Base-by-base conservation (phyloP, 169 alveolate genomes). In the Theileria luwenshuni region DNA sequence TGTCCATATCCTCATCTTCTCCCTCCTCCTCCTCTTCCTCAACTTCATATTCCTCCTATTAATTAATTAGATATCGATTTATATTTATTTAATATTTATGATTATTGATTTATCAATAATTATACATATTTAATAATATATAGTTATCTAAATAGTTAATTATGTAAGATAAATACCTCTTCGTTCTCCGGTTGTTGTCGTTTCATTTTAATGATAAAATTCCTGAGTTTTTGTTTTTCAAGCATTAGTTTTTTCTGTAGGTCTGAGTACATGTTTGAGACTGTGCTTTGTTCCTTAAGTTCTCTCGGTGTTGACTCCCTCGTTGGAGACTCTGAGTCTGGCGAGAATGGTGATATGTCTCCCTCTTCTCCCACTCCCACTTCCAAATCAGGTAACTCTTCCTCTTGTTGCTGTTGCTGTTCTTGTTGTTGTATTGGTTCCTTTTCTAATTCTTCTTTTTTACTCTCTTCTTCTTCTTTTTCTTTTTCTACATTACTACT, bases 151-250 rank as follows among this genome's bases (percentile, higher is more conserved):
- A n/a, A n/a, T n/a, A n/a, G n/a, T n/a, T n/a, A n/a, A n/a, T n/a
- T n/a, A n/a, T n/a, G n/a, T n/a, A n/a, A n/a, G n/a, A n/a, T n/a
- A n/a, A n/a, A n/a, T n/a, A n/a, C n/a, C n/a, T n/a, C 77, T n/a
- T 62, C 45, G 21, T 21, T 60, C 43, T 85, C 64, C 45, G 80
- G 83, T 67, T 86, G 83, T 32, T 83, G 77, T 63, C 80, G 86
- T 48, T 83, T 76, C 76, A 84, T 84, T 41, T 84, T 84, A 41
- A 89, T 58, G 76, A 89, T 84, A 62, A 84, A 69, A 48, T 76
- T 83, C 32, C 93, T 76, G 56, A 89, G 76, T 69, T 84, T 89
- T 15, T 68, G 52, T 60, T 89, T 89, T 54, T 89, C 92, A 38
- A 64, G 87, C 42, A 62, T 48, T 59, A 89, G 56, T 54, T 89